Base-by-base conservation (phyloP, 1,284 basidiomycete species). In the Sanghuangporus baumii region DNA sequence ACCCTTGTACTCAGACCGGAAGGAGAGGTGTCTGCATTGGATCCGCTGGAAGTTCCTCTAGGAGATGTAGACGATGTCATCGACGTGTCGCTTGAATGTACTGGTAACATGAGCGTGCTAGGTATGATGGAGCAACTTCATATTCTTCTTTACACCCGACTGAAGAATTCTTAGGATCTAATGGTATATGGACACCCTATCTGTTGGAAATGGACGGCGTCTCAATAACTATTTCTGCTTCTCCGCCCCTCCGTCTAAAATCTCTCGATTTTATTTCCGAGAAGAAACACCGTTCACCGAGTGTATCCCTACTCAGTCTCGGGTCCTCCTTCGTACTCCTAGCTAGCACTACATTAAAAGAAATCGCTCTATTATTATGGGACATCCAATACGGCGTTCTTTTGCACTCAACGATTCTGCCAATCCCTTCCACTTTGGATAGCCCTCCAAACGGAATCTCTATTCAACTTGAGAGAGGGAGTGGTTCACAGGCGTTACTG, bases 301-400 rank as follows among this genome's bases (percentile, higher is more conserved):
- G 67, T 65, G 66, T 79, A 11, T 79, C 84, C 2, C 60, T 84
- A 16, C 72, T 85, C 6, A 79, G 88, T 1, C 72, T 90, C 20
- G 79, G 80, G 0, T 84, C 87, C 4, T 88, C 86, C 0, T 80
- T 86, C 60, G 84, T 86, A 57, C 78, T 91, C 46, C 78, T 91
- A 8, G 81, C 82, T 36, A 78, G 78, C 31, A 67, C 80, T 47
- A 74, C 79, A 11, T 68, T 74, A 0, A 61, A 74, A 0, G 83
- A 86, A 62, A 75, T 91, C 57, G 69, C 71, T n/a, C 67, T 83
- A 46, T 80, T 88, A 16, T 69, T 91, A 46, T 91, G 89, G 88
- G 89, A 91, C 68, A 73, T 90, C 18, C 84, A 85, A 66, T 91
- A 87, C 67, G 82, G 82, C 16, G 82, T 90, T 38, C 73, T 90